A percentile compares a stretch with the other conserved stretches of the same genome.
phyloP scores from a whole-genome alignment of 805 yeast species.

The Ogataea pilisensis region DNA sequence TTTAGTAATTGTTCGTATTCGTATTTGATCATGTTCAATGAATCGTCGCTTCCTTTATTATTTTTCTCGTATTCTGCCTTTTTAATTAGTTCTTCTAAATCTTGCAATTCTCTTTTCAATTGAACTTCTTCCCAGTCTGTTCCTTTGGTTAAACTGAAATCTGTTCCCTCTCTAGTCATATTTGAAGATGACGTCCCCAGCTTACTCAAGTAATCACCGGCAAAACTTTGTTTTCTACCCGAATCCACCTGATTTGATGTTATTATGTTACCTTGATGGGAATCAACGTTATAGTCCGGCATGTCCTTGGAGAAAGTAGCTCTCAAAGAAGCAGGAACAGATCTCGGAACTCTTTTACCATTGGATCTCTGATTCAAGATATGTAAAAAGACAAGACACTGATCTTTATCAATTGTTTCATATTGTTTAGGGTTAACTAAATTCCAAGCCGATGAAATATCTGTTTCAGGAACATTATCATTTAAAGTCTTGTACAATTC shows the following conservation, averaged over 20 bases:
- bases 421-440: constrained; percentile 86
- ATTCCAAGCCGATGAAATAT: constrained; percentile 89
- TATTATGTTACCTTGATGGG: constrained; percentile 43
- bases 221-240: constrained; percentile 35
- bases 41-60: constrained; percentile 27
- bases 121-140: constrained; percentile 93
- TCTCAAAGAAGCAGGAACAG: constrained; percentile 89
- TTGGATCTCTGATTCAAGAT: constrained; percentile 83
- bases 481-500: constrained; percentile 64
- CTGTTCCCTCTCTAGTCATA: constrained; percentile 48
- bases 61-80: constrained; percentile 50
- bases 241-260: constrained; percentile 12
- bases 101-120: constrained; percentile 70
- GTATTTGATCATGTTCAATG: constrained; percentile 35
- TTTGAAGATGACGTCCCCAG: constrained; percentile 44
- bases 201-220: constrained; percentile 50
- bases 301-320: constrained; percentile 87
- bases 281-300: constrained; percentile 64
- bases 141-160: constrained; percentile 67
- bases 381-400: constrained; percentile 82
- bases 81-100: constrained; percentile 62
- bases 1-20: constrained; percentile 81
- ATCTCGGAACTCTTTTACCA: constrained; percentile 78
- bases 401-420: constrained; percentile 90
- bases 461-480: constrained; percentile 71